Percentiles rank a stretch among this genome's conserved stretches.
Conservation (phyloP, 2,329 filamentous ascomycete genomes). For the Claviceps paspali region DNA sequence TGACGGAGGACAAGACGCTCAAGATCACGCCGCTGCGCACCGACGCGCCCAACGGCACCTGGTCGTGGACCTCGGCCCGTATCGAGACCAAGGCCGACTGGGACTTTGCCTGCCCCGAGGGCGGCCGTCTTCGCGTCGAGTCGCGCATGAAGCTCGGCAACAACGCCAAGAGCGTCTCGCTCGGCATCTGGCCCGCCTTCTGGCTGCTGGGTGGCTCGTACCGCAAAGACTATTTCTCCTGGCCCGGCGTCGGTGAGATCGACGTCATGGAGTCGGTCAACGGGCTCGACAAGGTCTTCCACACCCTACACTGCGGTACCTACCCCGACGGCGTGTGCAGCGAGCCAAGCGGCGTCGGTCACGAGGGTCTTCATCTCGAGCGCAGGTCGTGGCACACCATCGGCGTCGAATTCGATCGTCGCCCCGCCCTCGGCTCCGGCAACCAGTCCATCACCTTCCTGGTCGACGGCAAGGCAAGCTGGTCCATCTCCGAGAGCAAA, state of each 20-base stretch:
- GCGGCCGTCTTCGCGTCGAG: slow-evolving; percentile 23
- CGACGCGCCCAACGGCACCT: slow-evolving; percentile 12
- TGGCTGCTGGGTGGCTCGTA: slow-evolving; percentile 27
- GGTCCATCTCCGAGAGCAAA: slow-evolving; percentile 13
- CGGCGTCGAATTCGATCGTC: slow-evolving; percentile 19
- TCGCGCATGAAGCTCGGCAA: slow-evolving; percentile 22
- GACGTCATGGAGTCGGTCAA: slow-evolving; percentile 30
- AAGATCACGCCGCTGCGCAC: slow-evolving; percentile 17
- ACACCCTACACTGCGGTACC: slow-evolving; percentile 27
- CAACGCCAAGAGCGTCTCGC: slow-evolving; percentile 12
- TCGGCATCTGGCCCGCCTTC: slow-evolving; percentile 32
- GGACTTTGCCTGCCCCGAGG: slow-evolving; percentile 19
- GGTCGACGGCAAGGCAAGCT: slow-evolving; percentile 16
- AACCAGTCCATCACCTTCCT: slow-evolving; percentile 19
- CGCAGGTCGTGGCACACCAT: slow-evolving; percentile 23
- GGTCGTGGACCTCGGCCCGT: slow-evolving; percentile 31
- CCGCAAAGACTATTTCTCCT: slow-evolving; percentile 22
- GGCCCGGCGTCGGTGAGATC: slow-evolving; percentile 28
- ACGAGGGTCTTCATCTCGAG: too few species aligned
- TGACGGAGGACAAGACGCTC: slow-evolving; percentile 22
- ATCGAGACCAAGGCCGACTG: slow-evolving; percentile 22
- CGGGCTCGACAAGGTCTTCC: slow-evolving; percentile 18
- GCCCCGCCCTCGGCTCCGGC: slow-evolving; percentile 4
- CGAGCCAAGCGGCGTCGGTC: slow-evolving; percentile 22
- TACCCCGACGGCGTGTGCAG: slow-evolving; percentile 24